A percentile compares a stretch with the other conserved stretches of the same genome.
Evolutionary conservation across 768 basidiomycete genomes (phyloP).

Genomic region (Porphyrellus cyaneotinctus): DNA sequence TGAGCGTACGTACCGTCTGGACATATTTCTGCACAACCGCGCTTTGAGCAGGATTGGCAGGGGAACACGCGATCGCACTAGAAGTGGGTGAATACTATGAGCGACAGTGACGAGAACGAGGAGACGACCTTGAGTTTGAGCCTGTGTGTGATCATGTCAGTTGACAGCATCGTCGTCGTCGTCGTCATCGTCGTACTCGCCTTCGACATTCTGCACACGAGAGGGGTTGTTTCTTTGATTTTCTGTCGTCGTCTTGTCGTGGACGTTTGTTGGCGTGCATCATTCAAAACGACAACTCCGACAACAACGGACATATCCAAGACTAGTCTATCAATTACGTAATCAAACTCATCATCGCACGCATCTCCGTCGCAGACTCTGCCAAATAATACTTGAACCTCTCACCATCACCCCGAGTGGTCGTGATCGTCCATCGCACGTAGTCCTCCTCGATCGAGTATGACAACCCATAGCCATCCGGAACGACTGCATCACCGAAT

Average conservation of each 20-base stretch:
- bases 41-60: slow-evolving; percentile 63
- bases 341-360: slow-evolving; percentile 55
- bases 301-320: slow-evolving; percentile 21
- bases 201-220: slow-evolving; percentile 64
- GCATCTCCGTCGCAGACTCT: slow-evolving; percentile 77
- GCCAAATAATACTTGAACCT: slow-evolving; percentile 66
- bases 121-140: slow-evolving; percentile 54
- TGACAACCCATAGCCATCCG: slow-evolving; percentile 87
- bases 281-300: slow-evolving; percentile 17
- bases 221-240: slow-evolving; percentile 41
- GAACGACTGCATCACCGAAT: no score
- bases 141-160: no score
- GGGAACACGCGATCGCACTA: slow-evolving; percentile 68
- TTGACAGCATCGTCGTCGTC: no score
- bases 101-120: not conserved
- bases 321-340: slow-evolving; percentile 25
- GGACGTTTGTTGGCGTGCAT: slow-evolving; percentile 40
- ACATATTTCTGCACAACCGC: slow-evolving; percentile 60
- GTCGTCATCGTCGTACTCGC: slow-evolving; percentile 28
- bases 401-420: slow-evolving; percentile 49
- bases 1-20: slow-evolving; percentile 43
- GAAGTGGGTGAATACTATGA: slow-evolving; percentile 4
- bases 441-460: slow-evolving; percentile 85
- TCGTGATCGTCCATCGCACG: slow-evolving; percentile 91
- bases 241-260: slow-evolving; percentile 34